These are phyloP conservation scores for Lentinula edodes DNA, from an alignment of 768 basidiomycete species.

Conservation along the genomic window DNA sequence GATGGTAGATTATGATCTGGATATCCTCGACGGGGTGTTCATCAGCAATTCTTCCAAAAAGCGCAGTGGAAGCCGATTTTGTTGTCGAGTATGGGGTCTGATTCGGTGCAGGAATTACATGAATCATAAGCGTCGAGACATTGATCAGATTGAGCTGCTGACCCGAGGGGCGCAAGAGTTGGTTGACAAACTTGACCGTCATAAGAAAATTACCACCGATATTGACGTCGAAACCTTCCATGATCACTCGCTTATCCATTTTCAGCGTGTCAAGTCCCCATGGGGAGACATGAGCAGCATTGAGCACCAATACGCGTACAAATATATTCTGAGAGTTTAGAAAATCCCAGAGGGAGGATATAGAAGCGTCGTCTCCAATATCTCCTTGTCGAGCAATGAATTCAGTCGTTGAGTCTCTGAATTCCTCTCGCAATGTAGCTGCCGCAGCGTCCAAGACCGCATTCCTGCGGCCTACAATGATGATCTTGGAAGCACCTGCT, in stretches of 20 bases:
- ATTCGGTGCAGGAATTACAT: background rate
- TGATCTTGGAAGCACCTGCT: background rate
- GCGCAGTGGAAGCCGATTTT: background rate
- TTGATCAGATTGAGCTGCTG: background rate
- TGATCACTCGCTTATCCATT: background rate
- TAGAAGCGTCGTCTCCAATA: background rate
- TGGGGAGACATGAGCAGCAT: background rate
- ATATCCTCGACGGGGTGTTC: background rate
- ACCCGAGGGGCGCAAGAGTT: background rate
- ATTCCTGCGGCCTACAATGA: background rate
- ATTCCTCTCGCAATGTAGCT: background rate
- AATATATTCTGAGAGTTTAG: background rate
- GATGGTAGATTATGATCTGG: background rate
- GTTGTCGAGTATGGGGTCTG: background rate
- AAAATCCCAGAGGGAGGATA: background rate
- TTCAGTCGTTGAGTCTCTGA: background rate
- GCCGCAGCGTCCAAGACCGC: background rate
- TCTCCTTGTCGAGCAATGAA: conserved; percentile 2
- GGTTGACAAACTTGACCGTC: background rate
- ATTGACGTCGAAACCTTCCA: background rate
- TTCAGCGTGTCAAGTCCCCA: background rate
- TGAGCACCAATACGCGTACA: background rate
- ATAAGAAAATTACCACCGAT: background rate
- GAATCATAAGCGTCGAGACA: background rate
- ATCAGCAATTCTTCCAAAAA: background rate